Base-by-base conservation (phyloP, 352 stramenopile genomes). In the Pythium folliculosum region DNA sequence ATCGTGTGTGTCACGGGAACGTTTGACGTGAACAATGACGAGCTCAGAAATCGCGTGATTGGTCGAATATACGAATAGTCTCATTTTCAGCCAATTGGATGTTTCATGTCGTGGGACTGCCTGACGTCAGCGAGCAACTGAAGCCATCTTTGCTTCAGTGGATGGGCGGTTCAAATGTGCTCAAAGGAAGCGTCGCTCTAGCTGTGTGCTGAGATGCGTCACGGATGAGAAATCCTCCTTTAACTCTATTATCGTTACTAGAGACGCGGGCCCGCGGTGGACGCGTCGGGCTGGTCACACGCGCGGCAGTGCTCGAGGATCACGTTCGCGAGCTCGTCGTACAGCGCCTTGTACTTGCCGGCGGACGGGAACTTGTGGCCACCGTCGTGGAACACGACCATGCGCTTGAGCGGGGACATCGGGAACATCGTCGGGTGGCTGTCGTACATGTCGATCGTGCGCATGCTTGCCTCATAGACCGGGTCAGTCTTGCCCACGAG, bases 331-430 rank as follows among this genome's bases (percentile, higher is more conserved):
- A 81, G 65, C 22, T 75, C 51, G 14, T 63, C 67, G 35, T 80
- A 80, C 17, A 81, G 53, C 12, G 27, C 25, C 22, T 58, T 51
- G 37, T 78, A 73, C 32, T 62, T 71, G 27, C 40, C 58, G 25
- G 71, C 55, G 4, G 70, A 70, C 14, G 77, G 77, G 63, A 84
- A 80, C 49, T 75, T 72, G 57, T 81, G 77, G 45, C 74, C 74
- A 10, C 65, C 69, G 14, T 75, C 71, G 60, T 84, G 77, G 63
- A 80, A 70, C 17, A 81, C 48, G 59, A 84, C 48, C 49, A 77
- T 61, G 21, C 63, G 38, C 61, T 78, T 73, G 19, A 71, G 57
- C 5, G 67, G 53, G 13, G 53, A 64, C 21, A 48, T 48, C 7
- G 50, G 50, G 3, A 68, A 68, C 9, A n/a, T 40, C 0, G 70